Percentiles rank a stretch among this genome's conserved stretches.
Conservation (phyloP, 805 yeast species). For the Teunomyces funiuensis region DNA sequence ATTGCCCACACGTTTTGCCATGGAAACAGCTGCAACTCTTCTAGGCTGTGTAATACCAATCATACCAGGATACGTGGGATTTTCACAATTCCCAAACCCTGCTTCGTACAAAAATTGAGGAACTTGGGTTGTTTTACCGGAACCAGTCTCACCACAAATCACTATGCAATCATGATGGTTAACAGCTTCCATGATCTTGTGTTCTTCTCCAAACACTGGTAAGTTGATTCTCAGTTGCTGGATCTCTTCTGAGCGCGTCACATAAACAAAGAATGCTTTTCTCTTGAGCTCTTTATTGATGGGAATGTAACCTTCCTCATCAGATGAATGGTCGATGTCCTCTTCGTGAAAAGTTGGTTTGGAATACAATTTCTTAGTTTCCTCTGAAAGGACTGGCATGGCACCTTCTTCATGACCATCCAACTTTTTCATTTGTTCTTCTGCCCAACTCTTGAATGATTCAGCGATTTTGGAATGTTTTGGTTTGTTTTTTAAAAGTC, state of each 20-base stretch:
- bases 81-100: slow-evolving; percentile 76
- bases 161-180: slow-evolving; percentile 89
- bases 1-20: slow-evolving; percentile 76
- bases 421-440: slow-evolving; percentile 59
- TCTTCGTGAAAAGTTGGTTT: slow-evolving; percentile 58
- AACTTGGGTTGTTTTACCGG: slow-evolving; percentile 97
- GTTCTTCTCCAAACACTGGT: slow-evolving; percentile 92
- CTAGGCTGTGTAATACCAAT: slow-evolving; percentile 96
- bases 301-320: slow-evolving; percentile 60
- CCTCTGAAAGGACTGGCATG: slow-evolving; percentile 47
- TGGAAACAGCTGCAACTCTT: slow-evolving; percentile 90
- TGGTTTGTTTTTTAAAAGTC: slow-evolving; percentile 39
- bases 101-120: slow-evolving; percentile 95
- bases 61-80: slow-evolving; percentile 70
- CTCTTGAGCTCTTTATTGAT: slow-evolving; percentile 53
- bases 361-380: slow-evolving; percentile 42
- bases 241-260: slow-evolving; percentile 63
- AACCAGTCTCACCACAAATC: slow-evolving; percentile 97
- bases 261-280: slow-evolving; percentile 65
- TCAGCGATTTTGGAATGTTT: slow-evolving; percentile 46
- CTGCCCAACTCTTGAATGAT: slow-evolving; percentile 89
- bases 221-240: slow-evolving; percentile 67
- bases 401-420: slow-evolving; percentile 56
- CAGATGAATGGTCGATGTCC: slow-evolving; percentile 69
- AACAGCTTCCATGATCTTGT: slow-evolving; percentile 90